phyloP scores from a whole-genome alignment of 2,329 filamentous ascomycete species.

The Fusarium sp. region DNA sequence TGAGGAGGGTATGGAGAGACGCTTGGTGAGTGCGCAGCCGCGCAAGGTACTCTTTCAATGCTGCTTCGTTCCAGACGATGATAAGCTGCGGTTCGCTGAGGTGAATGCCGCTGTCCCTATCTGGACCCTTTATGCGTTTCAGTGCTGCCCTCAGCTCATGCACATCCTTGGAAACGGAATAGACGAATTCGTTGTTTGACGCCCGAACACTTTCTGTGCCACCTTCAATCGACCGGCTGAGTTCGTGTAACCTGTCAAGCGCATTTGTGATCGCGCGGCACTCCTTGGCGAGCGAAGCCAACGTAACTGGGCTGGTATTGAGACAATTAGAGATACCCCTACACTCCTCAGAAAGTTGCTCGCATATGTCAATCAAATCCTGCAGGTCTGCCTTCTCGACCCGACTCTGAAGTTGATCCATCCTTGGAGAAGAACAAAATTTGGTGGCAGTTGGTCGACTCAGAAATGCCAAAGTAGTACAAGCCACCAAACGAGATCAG shows the following conservation, averaged over 20 bases:
- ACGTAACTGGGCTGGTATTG: constrained; percentile 42
- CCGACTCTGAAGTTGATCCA: constrained; percentile 40
- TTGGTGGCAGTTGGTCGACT: constrained; percentile 10
- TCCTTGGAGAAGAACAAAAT: constrained; percentile 19
- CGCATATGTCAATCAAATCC: constrained; percentile 41
- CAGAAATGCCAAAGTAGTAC: constrained; percentile 20
- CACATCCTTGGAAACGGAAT: constrained; percentile 42
- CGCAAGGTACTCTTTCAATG: constrained; percentile 36
- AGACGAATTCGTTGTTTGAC: constrained; percentile 42
- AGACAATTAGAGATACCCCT: constrained; percentile 41
- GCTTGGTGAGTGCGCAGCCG: constrained; percentile 43
- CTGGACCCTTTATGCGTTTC: constrained; percentile 42
- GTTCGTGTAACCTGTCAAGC: constrained; percentile 42
- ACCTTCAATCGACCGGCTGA: constrained; percentile 36
- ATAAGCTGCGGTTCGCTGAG: constrained; percentile 42
- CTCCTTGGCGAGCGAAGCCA: constrained; percentile 42
- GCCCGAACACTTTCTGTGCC: constrained; percentile 34
- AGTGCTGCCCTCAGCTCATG: constrained; percentile 40
- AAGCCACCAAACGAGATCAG: not conserved
- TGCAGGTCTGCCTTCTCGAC: constrained; percentile 40
- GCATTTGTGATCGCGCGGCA: constrained; percentile 42
- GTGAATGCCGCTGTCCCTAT: constrained; percentile 43
- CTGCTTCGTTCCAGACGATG: constrained; percentile 44
- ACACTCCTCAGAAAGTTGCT: constrained; percentile 42
- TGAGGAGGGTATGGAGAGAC: constrained; percentile 43